Base-by-base conservation (phyloP, 192 early-diverging fungal genomes). In the Coemansia sp. region DNA sequence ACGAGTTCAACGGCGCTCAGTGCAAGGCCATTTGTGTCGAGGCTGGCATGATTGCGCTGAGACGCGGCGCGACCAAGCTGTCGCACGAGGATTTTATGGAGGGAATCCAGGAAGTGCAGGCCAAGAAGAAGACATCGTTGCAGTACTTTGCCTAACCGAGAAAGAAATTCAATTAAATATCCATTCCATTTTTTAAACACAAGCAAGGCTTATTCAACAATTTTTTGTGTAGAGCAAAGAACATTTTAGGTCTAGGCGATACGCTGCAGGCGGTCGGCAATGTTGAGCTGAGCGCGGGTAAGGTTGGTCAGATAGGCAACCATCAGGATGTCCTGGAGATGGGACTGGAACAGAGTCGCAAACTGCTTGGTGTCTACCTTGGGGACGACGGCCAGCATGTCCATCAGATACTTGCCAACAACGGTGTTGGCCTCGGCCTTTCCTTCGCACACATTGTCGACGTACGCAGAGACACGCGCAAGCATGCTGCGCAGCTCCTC, bases 1-100 rank as follows among this genome's bases (percentile, higher is more conserved):
- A 99, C 68, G 96, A 99, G 76, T 99, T 99, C 66, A 99, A 99
- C 62, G 96, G 96, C 27, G 96, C 96, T 10, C 96, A 99, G 70
- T 95, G 91, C 84, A 99, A 99, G 80, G 96, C 96, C 30, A 89
- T 97, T 42, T 99, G 96, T 76, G 95, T 97, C 15, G 94, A 96
- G 74, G 94, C 94, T 9, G 94, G 96, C 53, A 99, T 99, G 96
- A 86, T 97, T 83, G 96, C 96, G 22, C 73, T 99, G 53, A 83
- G 96, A 24, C 80, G 96, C 23, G 91, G 90, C 0, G 93, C 90
- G 7, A 84, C 83, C 15, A 85, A 94, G 72, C 85, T 99, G 60
- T 84, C 68, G 43, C 96, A 99, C 58, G 96, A 99, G 73, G 96
- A 99, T 62, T 99, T 91, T 71, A 93, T 97, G 93, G 94, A 96